Conservation (phyloP, 1,284 basidiomycete species). For the Meira nashicola region DNA sequence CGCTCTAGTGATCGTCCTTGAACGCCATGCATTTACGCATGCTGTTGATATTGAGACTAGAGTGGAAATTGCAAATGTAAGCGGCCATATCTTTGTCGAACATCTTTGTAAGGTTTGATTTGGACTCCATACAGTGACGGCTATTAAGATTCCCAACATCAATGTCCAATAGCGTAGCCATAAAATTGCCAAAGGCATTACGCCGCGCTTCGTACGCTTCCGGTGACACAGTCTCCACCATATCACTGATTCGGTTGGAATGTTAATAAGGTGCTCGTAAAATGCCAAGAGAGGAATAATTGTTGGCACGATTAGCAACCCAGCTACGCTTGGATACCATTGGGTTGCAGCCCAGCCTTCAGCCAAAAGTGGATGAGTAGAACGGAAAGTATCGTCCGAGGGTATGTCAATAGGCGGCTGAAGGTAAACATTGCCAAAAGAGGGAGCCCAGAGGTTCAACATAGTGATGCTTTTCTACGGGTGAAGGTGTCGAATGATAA, state of each 20-base stretch:
- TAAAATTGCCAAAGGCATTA: conserved; percentile 1
- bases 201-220: neutral
- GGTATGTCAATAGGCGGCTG: too few relatives aligned
- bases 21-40: conserved; percentile 4
- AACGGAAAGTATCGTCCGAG: too few relatives aligned
- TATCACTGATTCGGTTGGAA: neutral
- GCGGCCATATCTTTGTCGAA: neutral
- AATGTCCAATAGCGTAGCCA: conserved; percentile 9
- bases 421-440: too few relatives aligned
- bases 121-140: neutral
- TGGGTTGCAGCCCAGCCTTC: neutral
- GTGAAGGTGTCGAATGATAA: too few relatives aligned
- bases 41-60: conserved; percentile 1
- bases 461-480: too few relatives aligned
- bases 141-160: neutral
- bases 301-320: neutral
- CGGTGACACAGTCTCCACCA: neutral
- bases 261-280: neutral
- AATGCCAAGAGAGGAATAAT: neutral
- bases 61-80: conserved; percentile 1
- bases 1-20: conserved; percentile 6
- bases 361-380: too few relatives aligned
- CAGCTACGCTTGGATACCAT: neutral
- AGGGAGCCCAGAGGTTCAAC: too few relatives aligned
- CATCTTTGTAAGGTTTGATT: neutral